Evolutionary conservation across 106 monocot species (phyloP).

Genomic region (Cymbidium sinense): DNA sequence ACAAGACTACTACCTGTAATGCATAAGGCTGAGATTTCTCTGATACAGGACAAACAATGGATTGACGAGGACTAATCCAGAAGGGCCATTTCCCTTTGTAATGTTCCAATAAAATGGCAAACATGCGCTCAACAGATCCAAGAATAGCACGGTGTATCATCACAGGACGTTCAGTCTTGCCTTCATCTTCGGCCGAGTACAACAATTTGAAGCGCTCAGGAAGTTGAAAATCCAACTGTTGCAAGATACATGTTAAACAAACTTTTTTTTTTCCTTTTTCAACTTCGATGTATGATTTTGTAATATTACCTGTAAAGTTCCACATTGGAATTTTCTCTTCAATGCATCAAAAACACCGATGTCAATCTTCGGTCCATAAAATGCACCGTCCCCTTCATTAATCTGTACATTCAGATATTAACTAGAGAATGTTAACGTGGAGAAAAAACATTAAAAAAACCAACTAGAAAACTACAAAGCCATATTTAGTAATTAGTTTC

Average conservation of each 20-base stretch:
- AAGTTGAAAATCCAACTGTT: constrained; percentile 97
- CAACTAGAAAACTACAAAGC: background rate
- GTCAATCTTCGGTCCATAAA: constrained; percentile 99
- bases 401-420: constrained; percentile 29
- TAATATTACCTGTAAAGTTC: constrained; percentile 78
- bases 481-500: background rate
- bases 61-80: constrained; percentile 98
- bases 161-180: constrained; percentile 82
- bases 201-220: constrained; percentile 81
- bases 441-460: background rate
- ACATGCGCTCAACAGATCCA: constrained; percentile 96
- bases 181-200: constrained; percentile 93
- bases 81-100: constrained; percentile 99
- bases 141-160: constrained; percentile 98
- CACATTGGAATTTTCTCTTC: constrained; percentile 98
- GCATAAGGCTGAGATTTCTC: constrained; percentile 75
- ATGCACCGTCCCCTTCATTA: constrained; percentile 99
- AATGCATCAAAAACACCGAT: constrained; percentile 96
- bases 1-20: constrained; percentile 62
- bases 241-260: constrained; percentile 17
- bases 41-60: constrained; percentile 87
- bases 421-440: no score
- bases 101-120: constrained; percentile 97
- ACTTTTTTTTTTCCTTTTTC: background rate
- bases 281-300: background rate